Percentiles rank a stretch among this genome's conserved stretches.
Conservation (phyloP, 2,329 filamentous ascomycete genomes). For the Diplocarpon mali region DNA sequence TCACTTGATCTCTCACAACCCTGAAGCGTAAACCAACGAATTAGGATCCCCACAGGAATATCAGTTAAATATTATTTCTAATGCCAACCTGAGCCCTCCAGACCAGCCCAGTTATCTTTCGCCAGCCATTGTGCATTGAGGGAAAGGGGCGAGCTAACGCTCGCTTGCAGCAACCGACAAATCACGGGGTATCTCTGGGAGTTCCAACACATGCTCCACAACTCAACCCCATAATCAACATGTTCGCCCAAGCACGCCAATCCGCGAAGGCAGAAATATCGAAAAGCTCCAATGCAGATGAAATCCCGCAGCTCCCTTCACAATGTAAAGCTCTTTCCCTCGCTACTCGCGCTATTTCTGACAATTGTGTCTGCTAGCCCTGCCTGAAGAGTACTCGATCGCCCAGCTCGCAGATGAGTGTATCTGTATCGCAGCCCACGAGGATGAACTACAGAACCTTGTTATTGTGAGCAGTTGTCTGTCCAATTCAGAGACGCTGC, state of each 20-base stretch:
- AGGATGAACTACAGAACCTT: constrained; percentile 12
- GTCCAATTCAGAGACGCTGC: constrained; percentile 4
- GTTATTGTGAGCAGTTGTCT: constrained; percentile 21
- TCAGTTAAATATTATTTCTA: too few relatives aligned
- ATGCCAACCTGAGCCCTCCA: too few relatives aligned
- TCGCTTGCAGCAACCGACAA: neutral
- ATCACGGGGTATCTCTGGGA: neutral
- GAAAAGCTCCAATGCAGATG: neutral
- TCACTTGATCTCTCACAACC: too few relatives aligned
- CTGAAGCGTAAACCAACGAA: too few relatives aligned
- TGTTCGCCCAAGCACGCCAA: constrained; percentile 12
- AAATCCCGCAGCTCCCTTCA: neutral
- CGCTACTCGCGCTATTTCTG: neutral
- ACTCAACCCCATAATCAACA: constrained; percentile 1
- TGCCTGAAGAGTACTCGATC: constrained; percentile 18
- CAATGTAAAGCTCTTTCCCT: constrained; percentile 4
- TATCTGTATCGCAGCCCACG: neutral
- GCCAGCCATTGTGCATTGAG: neutral
- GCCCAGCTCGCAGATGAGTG: constrained; percentile 7
- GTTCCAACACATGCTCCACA: neutral
- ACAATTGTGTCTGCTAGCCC: constrained; percentile 5
- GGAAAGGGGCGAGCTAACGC: neutral
- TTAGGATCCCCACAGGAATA: neutral
- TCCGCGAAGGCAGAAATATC: constrained; percentile 5
- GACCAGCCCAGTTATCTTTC: neutral